Base-by-base conservation (phyloP, 768 basidiomycete genomes). In the Cyclocybe aegerita region DNA sequence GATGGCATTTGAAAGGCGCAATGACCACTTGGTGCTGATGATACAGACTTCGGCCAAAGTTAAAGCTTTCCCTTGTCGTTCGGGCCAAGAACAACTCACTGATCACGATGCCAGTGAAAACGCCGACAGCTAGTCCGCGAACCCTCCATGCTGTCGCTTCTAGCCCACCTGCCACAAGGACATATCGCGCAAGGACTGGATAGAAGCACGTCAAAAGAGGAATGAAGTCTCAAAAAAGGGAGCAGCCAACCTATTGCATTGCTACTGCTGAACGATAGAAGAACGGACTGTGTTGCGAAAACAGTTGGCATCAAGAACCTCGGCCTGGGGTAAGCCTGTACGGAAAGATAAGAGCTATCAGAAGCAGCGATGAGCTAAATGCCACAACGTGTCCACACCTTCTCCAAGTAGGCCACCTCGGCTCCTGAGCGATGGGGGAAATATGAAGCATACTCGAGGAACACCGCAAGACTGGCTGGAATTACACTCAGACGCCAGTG, bases 371-470 rank as follows among this genome's bases (percentile, higher is more conserved):
- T 14, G 16, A 12, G 43, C 8, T 1, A 36, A 6, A 17, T 4
- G 36, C 23, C 23, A 5, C 6, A 35, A 9, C 50, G 35, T 9
- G 17, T 7, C 5, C 57, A 57, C 29, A 67, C 74, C 66, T 73
- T 69, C 48, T 76, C 74, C 10, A 77, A 63, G 47, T 76, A 78
- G 2, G 72, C 78, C 5, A 78, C 77, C 52, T 78, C 73, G 7
- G 74, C 79, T 5, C 78, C 78, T 7, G 76, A 75, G 11, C 79
- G 68, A 46, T 73, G 66, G 9, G 79, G 79, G 55, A 78, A 79
- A 60, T 75, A 74, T 33, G 72, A 66, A 1, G 73, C 70, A 31
- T 73, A 72, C 57, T 79, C 78, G 10, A 74, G 65, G 51, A 71
- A 79, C n/a, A 73, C 65, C 10, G 69, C 57, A 14, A 72, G 61